A percentile compares a stretch with the other conserved stretches of the same genome.
Conservation (phyloP, 1,284 basidiomycete species). For the Rhodotorula glutinis region DNA sequence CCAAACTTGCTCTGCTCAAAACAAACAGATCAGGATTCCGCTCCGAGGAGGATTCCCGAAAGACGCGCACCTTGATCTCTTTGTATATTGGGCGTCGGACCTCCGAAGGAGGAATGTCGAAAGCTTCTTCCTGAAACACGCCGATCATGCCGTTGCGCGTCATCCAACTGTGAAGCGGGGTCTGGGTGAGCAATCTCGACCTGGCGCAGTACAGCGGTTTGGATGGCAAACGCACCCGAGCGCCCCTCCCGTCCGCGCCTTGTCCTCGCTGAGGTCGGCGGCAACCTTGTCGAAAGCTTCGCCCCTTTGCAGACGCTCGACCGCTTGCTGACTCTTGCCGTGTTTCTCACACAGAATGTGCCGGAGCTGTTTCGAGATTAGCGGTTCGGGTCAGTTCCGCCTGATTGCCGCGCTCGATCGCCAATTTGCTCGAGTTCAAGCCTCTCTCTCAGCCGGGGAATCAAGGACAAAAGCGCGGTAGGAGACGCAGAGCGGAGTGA, state of each 20-base stretch:
- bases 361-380: slow-evolving; percentile 43
- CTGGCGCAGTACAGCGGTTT: neutral
- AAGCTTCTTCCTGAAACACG: slow-evolving; percentile 27
- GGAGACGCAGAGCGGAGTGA: no score
- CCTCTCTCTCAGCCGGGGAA: no score
- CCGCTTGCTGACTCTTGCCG: slow-evolving; percentile 67
- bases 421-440: no score
- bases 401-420: no score
- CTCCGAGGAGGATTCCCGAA: neutral
- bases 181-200: no score
- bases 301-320: slow-evolving; percentile 73
- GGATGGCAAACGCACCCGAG: slow-evolving; percentile 17
- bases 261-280: slow-evolving; percentile 74
- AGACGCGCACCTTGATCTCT: slow-evolving; percentile 18
- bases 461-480: no score
- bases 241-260: slow-evolving; percentile 59
- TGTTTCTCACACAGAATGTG: slow-evolving; percentile 85
- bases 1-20: slow-evolving; percentile 4
- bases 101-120: slow-evolving; percentile 26
- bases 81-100: slow-evolving; percentile 13
- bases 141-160: slow-evolving; percentile 27
- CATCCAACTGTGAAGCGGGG: slow-evolving; percentile 23
- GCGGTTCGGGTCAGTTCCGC: no score
- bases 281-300: slow-evolving; percentile 77
- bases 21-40: neutral